phyloP scores from a whole-genome alignment of 148 eudicot genomes.

The Arctostaphylos glauca region DNA sequence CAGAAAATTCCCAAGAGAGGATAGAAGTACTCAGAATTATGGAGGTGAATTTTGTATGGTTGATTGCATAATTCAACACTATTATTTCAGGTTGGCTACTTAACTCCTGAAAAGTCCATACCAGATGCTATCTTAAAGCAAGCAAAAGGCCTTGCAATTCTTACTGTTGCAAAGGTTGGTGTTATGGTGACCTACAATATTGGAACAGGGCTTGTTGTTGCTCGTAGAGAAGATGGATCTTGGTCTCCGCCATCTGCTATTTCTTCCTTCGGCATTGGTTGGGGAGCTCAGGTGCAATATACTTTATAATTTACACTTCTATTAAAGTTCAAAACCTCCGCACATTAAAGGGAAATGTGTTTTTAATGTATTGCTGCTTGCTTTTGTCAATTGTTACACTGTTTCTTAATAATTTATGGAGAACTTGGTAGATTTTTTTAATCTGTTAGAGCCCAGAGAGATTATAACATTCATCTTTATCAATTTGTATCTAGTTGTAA shows the following conservation, averaged over 20 bases:
- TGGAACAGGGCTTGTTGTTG: slow-evolving; percentile 62
- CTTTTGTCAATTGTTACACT: background rate
- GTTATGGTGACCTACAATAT: slow-evolving; percentile 55
- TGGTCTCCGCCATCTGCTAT: slow-evolving; percentile 77
- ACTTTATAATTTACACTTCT: background rate
- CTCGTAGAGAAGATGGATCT: slow-evolving; percentile 59
- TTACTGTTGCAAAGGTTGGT: slow-evolving; percentile 65
- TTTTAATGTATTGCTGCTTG: background rate
- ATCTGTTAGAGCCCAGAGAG: background rate
- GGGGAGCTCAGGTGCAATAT: slow-evolving; percentile 65
- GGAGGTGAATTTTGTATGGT: background rate
- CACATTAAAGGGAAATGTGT: background rate
- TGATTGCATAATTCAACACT: background rate
- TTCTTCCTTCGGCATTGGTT: slow-evolving; percentile 63
- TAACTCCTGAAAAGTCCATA: slow-evolving; percentile 51
- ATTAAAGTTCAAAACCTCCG: background rate
- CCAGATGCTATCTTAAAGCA: slow-evolving; percentile 61
- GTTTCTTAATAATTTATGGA: background rate
- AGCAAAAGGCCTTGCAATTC: slow-evolving; percentile 69
- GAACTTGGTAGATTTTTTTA: background rate
- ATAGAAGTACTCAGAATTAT: background rate
- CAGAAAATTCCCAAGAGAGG: background rate
- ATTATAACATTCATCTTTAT: background rate
- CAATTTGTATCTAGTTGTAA: background rate
- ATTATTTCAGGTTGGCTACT: slow-evolving; percentile 40